Percentiles rank a stretch among this genome's conserved stretches.
phyloP scores from a whole-genome alignment of 352 stramenopile genomes.

The Albugo laibachii region DNA sequence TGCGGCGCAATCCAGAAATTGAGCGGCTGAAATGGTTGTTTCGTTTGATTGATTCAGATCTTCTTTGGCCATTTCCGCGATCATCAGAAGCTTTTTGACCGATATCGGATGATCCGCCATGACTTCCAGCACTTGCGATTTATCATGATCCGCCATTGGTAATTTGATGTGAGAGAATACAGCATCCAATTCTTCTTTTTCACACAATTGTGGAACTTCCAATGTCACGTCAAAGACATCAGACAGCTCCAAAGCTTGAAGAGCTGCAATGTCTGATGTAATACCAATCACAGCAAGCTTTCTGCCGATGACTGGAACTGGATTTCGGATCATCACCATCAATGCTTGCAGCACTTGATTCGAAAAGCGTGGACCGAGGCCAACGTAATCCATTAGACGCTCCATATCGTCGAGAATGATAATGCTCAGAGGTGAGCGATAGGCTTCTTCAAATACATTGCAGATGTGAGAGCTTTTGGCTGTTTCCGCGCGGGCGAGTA shows the following conservation, averaged over 20 bases:
- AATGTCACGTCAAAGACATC: constrained; percentile 90
- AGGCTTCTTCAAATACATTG: constrained; percentile 93
- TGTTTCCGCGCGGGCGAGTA: constrained; percentile 90
- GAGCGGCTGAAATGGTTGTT: constrained; percentile 42
- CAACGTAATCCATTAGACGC: constrained; percentile 94
- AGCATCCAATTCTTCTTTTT: constrained; percentile 76
- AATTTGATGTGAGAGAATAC: constrained; percentile 72
- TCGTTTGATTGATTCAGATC: constrained; percentile 42
- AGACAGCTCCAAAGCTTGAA: constrained; percentile 86
- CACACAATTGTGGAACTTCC: constrained; percentile 82
- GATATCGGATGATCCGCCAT: constrained; percentile 86
- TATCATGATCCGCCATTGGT: constrained; percentile 38
- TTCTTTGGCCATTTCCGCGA: constrained; percentile 93
- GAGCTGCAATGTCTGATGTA: constrained; percentile 79
- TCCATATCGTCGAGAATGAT: constrained; percentile 99
- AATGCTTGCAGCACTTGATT: constrained; percentile 98
- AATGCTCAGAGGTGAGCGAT: constrained; percentile 94
- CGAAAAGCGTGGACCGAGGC: constrained; percentile 92
- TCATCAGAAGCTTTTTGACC: constrained; percentile 95
- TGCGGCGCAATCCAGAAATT: constrained; percentile 72
- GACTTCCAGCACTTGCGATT: constrained; percentile 40
- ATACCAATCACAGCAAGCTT: constrained; percentile 94
- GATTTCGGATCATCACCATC: constrained; percentile 96
- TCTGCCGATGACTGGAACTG: constrained; percentile 79
- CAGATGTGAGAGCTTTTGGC: constrained; percentile 90